Evolutionary conservation across 768 basidiomycete genomes (phyloP), one percentile per base, ranked within the genome.

Genomic region (Mycena epipterygia): DNA sequence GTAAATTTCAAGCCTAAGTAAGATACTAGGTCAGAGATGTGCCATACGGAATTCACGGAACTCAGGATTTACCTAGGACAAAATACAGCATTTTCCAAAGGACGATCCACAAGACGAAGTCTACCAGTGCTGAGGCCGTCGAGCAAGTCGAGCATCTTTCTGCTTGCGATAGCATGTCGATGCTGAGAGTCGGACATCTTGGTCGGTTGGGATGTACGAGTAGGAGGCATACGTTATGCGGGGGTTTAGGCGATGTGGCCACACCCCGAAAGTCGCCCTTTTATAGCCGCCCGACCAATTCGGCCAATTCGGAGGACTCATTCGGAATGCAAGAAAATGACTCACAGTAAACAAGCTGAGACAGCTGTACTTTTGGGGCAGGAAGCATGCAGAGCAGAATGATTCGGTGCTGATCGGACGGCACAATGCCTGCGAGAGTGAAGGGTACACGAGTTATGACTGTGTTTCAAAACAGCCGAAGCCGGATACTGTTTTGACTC

Each of bases 1-100:
- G 61, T 49, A 63, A 5, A 67, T 3, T 23, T 85, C 85, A 79
- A 85, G 82, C 49, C 86, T 87, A 59, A 29, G 67, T 68, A 25
- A 3, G 27, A 7, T 17, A 60, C 53, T 29, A 25, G 1, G 57
- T 64, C 30, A 66, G 58, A 42, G 48, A 52, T 33, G 2, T 8
- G 33, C n/a, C 7, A 2, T 9, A 12, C 6, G 13, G n/a, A 32
- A 30, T 39, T 11, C 7, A 52, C 16, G 12, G 19, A 48, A 4
- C 23, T 25, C 5, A 5, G 35, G 51, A 23, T 14, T 53, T 48
- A 64, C 68, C 68, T 64, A 17, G 68, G 68, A 29, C 68, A 21
- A 44, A 63, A 64, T 0, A n/a, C 19, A 11, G 21, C 13, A 27
- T 27, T 37, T 9, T n/a, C 6, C 16, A 14, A 7, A n/a, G 46